Evolutionary conservation across 2,329 filamentous ascomycete species (phyloP), one percentile per base, ranked within the genome.

Genomic region (Alternaria arbusti): DNA sequence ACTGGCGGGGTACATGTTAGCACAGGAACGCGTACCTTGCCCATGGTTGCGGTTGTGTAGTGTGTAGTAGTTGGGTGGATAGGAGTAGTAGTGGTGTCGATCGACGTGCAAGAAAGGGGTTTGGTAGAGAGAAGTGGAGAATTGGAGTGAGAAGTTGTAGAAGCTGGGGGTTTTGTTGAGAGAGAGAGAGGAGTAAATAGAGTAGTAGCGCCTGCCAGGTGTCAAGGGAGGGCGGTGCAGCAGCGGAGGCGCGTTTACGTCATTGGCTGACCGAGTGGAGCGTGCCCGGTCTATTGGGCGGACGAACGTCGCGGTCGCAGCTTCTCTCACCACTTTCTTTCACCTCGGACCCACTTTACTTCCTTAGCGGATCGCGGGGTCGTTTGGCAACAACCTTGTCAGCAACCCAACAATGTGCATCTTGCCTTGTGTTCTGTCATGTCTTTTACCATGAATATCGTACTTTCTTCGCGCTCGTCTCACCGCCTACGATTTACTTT

Each of bases 21-120:
- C 44, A 46, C 40, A 59, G 22, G 9, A 43, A 13, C 63, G 51
- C 64, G 57, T 69, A 75, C 74, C 68, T 77, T 77, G 70, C 72
- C 74, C 74, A 77, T 77, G 71, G 51, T 74, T 69, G 65, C 66
- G 61, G 66, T 69, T 66, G 61, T 60, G 55, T 59, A 25, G 51
- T 49, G 45, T 30, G 22, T 26, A 51, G 52, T 52, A 51, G 30
- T 50, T 66, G 54, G 47, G 61, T 63, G 54, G 61, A 36, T 36
- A 36, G 65, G 49, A 62, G 30, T 61, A 17, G 49, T 40, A 25
- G 57, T 52, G 61, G 57, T 54, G 69, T 66, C 70, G 71, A 74
- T 73, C 68, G 73, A 64, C 54, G 56, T 51, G 26, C 43, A 36
- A 17, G 30, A 23, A 20, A 52, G 44, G 32, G 36, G 36, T 54